Conservation (phyloP, 148 eudicot species). For the Cornus controversa region DNA sequence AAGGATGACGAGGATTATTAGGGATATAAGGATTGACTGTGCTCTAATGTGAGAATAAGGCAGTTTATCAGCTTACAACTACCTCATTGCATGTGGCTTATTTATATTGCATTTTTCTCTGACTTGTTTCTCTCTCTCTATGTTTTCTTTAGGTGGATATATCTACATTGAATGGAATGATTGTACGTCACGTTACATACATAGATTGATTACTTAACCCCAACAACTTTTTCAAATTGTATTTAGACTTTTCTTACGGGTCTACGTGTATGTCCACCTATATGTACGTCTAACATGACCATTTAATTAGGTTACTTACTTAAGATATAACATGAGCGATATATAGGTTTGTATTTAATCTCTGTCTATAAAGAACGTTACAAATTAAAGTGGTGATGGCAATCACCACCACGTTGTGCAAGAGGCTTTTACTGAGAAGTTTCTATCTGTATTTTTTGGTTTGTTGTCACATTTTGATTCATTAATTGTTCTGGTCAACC, state of each 20-base stretch:
- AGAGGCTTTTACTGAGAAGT: background rate
- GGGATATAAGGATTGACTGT: constrained; percentile 23
- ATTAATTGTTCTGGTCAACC: too few species aligned
- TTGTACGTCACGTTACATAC: constrained; percentile 40
- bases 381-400: background rate
- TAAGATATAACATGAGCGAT: background rate
- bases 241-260: background rate
- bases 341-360: too few species aligned
- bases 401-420: background rate
- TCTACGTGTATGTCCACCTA: too few species aligned
- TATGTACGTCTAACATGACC: background rate
- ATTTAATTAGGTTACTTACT: background rate
- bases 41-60: constrained; percentile 21
- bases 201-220: constrained; percentile 51
- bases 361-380: background rate
- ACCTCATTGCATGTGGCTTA: constrained; percentile 17
- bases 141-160: constrained; percentile 19
- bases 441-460: background rate
- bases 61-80: constrained; percentile 62
- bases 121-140: background rate
- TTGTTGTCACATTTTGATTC: too few species aligned
- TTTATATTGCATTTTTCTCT: constrained; percentile 17
- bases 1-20: background rate
- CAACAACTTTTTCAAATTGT: constrained; percentile 34
- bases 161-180: constrained; percentile 13